Conservation (phyloP, 2,329 filamentous ascomycete genomes). For the Blastomyces emzantsi region DNA sequence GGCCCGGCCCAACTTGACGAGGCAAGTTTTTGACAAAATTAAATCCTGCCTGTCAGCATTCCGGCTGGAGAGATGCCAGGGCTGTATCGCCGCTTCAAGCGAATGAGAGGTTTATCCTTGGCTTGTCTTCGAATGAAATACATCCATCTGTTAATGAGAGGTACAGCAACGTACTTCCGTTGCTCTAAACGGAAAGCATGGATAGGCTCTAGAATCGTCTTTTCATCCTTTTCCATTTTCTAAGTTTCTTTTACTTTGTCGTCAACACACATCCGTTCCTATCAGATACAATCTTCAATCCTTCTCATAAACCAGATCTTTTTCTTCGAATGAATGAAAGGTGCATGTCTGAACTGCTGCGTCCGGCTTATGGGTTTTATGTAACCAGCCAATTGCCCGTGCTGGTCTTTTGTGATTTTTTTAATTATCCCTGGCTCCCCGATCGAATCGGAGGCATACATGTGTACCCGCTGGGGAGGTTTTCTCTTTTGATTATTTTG, state of each 20-base stretch:
- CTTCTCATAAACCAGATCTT: too few relatives aligned
- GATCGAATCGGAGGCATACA: constrained; percentile 6
- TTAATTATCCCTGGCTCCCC: not conserved
- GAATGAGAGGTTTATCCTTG: not conserved
- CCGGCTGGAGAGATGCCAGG: not conserved
- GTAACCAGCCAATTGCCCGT: not conserved
- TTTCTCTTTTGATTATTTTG: not conserved
- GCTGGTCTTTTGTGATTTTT: not conserved
- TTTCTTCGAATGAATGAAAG: not conserved
- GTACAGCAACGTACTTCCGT: too few relatives aligned
- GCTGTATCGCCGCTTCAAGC: not conserved
- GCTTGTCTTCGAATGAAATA: not conserved
- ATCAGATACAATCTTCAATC: not conserved
- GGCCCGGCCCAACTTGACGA: not conserved
- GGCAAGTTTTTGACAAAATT: not conserved
- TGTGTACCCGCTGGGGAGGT: not conserved
- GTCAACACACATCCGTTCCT: not conserved
- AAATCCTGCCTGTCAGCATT: not conserved
- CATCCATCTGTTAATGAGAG: not conserved
- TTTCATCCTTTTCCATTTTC: not conserved
- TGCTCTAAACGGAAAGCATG: not conserved
- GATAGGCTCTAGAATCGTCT: not conserved
- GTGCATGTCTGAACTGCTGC: not conserved
- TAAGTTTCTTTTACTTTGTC: not conserved
- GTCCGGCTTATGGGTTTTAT: not conserved